Percentiles rank a stretch among this genome's conserved stretches.
Conservation (phyloP, 306 rosid genomes). For the Dryas alaskensis region DNA sequence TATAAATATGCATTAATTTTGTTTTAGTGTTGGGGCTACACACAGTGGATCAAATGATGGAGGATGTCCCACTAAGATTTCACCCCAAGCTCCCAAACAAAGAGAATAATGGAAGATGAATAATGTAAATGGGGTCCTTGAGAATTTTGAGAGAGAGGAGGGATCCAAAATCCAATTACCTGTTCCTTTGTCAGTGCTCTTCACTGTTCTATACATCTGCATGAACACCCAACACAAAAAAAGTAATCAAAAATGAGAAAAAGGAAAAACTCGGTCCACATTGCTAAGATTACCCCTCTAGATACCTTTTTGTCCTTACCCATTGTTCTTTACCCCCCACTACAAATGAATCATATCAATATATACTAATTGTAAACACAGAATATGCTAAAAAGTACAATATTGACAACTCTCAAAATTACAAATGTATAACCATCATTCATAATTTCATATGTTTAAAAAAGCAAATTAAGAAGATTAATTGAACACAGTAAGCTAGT, state of each 20-base stretch:
- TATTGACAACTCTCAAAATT: constrained; percentile 6
- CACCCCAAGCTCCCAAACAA: constrained; percentile 39
- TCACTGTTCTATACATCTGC: constrained; percentile 99
- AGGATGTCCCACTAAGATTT: constrained; percentile 39
- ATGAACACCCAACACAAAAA: constrained; percentile 37
- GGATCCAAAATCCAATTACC: constrained; percentile 51
- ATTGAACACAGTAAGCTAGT: constrained; percentile 24
- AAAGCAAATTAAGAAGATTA: constrained; percentile 15
- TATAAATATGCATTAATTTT: constrained; percentile 23
- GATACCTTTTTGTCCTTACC: constrained; percentile 67
- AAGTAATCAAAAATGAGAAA: constrained; percentile 11
- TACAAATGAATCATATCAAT: constrained; percentile 32
- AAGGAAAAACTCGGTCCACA: constrained; percentile 23
- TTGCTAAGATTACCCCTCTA: constrained; percentile 30
- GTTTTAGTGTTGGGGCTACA: constrained; percentile 28
- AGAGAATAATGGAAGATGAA: constrained; percentile 45
- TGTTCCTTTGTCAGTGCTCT: constrained; percentile 68
- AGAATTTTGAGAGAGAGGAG: background rate
- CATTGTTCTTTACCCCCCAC: constrained; percentile 49
- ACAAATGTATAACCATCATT: background rate
- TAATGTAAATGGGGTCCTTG: constrained; percentile 24
- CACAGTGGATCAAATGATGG: constrained; percentile 38
- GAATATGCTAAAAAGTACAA: constrained; percentile 2
- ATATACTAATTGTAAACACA: background rate
- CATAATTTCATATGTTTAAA: background rate